Conservation (phyloP, 257 asterid species). For the Anisodus tanguticus region DNA sequence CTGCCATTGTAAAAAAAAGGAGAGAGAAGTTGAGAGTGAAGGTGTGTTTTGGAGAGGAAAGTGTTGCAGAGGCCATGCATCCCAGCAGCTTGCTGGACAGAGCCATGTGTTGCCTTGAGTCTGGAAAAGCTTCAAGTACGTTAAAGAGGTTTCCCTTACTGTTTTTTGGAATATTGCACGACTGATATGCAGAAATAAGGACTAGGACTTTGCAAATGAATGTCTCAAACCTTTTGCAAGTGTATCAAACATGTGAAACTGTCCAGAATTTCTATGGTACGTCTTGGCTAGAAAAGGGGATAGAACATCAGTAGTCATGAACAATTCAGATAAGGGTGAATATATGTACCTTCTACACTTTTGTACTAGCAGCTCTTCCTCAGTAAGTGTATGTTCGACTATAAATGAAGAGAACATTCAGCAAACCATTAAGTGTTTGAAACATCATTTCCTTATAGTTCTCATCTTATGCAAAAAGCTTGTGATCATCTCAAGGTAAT, state of each 20-base stretch:
- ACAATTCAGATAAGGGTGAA: background rate
- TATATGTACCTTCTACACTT: slow-evolving; percentile 24
- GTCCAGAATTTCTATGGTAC: background rate
- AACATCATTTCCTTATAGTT: background rate
- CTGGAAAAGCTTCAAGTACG: background rate
- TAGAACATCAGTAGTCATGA: slow-evolving; percentile 16
- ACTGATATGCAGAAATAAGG: slow-evolving; percentile 3
- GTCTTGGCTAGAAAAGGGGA: background rate
- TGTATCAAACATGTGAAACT: slow-evolving; percentile 23
- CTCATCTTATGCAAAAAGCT: background rate
- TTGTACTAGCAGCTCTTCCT: slow-evolving; percentile 23
- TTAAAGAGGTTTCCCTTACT: background rate
- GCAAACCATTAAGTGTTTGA: background rate
- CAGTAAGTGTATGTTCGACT: background rate
- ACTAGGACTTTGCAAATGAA: slow-evolving; percentile 12
- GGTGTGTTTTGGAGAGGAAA: background rate
- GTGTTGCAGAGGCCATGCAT: background rate
- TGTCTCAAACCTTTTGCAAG: slow-evolving; percentile 22
- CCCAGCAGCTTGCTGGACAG: background rate
- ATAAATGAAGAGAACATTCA: slow-evolving; percentile 17
- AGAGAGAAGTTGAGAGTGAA: background rate
- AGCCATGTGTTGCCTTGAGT: slow-evolving; percentile 10
- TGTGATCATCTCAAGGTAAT: slow-evolving; percentile 28
- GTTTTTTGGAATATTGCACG: slow-evolving; percentile 17
- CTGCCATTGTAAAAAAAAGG: no score